Conservation (phyloP, 371 early-diverging fungal genomes). For the Lichtheimia hyalospora region DNA sequence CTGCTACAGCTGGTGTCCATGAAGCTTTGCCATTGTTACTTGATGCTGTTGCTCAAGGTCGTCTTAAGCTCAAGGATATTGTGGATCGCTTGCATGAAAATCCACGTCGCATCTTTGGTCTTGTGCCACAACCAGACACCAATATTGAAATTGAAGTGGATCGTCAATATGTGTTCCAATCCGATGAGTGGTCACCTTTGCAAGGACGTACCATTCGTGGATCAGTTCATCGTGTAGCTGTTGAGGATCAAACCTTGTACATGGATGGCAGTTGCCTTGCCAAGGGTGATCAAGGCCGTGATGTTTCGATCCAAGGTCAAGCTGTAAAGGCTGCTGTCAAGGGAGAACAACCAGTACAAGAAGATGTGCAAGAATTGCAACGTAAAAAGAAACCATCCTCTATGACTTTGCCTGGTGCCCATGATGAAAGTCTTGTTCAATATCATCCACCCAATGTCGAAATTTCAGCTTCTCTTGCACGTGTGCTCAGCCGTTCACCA, state of each 20-base stretch:
- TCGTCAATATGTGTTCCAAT: slow-evolving; percentile 44
- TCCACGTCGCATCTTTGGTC: slow-evolving; percentile 86
- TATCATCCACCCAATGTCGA: slow-evolving; percentile 39
- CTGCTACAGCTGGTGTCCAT: slow-evolving; percentile 59
- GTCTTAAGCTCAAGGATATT: slow-evolving; percentile 81
- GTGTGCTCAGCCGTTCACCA: slow-evolving; percentile 75
- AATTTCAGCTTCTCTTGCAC: slow-evolving; percentile 65
- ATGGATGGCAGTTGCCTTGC: slow-evolving; percentile 75
- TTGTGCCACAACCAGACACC: slow-evolving; percentile 86
- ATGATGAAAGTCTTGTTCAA: slow-evolving; percentile 35
- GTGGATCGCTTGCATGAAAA: slow-evolving; percentile 73
- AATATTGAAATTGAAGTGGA: slow-evolving; percentile 85
- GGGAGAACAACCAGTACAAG: slow-evolving; percentile 11
- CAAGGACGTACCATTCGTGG: slow-evolving; percentile 55
- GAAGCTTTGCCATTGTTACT: slow-evolving; percentile 81
- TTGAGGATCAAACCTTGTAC: slow-evolving; percentile 79
- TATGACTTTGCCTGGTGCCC: slow-evolving; percentile 23
- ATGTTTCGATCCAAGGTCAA: slow-evolving; percentile 55
- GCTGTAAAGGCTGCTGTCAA: slow-evolving; percentile 21
- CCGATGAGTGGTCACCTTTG: slow-evolving; percentile 45
- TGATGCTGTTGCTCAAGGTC: slow-evolving; percentile 80
- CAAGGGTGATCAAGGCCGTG: slow-evolving; percentile 45
- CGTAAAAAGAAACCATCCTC: neutral
- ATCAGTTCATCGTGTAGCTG: slow-evolving; percentile 82
- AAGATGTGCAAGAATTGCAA: slow-evolving; percentile 10